Conservation (phyloP, 345 rosid species). For the Syzygium oleosum region DNA sequence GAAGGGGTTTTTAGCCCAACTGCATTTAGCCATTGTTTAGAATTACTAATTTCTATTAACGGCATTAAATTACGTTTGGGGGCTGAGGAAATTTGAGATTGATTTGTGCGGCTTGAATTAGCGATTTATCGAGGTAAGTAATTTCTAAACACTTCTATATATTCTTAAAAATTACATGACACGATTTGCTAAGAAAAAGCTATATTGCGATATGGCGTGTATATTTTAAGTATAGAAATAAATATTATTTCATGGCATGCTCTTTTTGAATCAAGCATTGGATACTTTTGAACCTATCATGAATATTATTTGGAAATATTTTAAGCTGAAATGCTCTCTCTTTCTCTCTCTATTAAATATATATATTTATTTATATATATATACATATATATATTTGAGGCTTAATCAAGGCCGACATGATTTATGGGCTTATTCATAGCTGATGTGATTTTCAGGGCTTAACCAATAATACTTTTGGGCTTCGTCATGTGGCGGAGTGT, state of each 20-base stretch:
- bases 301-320: neutral
- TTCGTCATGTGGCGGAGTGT: neutral
- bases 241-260: neutral
- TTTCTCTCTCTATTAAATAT: fast-evolving
- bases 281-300: neutral
- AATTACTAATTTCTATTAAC: too few relatives aligned
- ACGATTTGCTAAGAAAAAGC: neutral
- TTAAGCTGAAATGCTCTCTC: neutral
- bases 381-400: neutral
- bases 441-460: neutral
- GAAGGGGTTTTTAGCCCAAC: too few relatives aligned
- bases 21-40: too few relatives aligned
- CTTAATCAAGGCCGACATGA: neutral
- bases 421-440: neutral
- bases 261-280: neutral
- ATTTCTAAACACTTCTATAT: neutral
- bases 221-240: neutral
- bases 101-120: neutral
- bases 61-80: neutral
- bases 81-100: neutral
- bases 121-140: neutral
- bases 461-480: neutral
- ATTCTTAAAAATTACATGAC: neutral
- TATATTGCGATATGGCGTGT: neutral
- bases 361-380: too few relatives aligned